Percentiles rank a stretch among this genome's conserved stretches.
Conservation (phyloP, 163 green algal genomes). For the Smithsoniella earleae region DNA sequence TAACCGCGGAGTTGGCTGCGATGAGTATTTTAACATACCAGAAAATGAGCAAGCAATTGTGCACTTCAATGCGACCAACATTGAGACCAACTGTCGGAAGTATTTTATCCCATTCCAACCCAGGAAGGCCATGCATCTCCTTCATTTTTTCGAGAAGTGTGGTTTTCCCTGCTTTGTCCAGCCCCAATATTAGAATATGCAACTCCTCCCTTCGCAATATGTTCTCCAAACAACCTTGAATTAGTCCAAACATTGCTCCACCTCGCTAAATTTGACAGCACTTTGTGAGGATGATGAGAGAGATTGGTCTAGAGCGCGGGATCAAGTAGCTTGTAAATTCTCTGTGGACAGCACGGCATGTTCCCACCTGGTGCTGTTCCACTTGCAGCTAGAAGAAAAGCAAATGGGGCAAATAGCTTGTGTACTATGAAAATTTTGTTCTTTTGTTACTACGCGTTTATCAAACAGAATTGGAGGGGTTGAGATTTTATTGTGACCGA, state of each 20-base stretch:
- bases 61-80: constrained; percentile 64
- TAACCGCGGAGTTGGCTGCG: neutral
- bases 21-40: too few relatives aligned
- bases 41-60: constrained; percentile 40
- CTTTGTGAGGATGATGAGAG: too few relatives aligned
- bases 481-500: too few relatives aligned
- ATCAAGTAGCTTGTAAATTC: too few relatives aligned
- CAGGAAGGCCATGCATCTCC: constrained; percentile 32
- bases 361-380: neutral
- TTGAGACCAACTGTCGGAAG: constrained; percentile 93
- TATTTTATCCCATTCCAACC: constrained; percentile 76
- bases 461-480: too few relatives aligned
- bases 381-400: too few relatives aligned
- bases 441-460: too few relatives aligned
- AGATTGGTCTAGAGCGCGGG: neutral
- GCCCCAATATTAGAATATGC: constrained; percentile 82
- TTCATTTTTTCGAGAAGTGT: constrained; percentile 53
- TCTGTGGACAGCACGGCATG: too few relatives aligned
- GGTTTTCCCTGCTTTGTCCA: constrained; percentile 93
- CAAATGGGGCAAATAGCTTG: too few relatives aligned
- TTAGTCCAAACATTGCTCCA: constrained; percentile 76
- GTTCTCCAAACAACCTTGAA: constrained; percentile 73
- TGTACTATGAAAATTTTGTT: too few relatives aligned
- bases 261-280: too few relatives aligned
- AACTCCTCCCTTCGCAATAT: constrained; percentile 75